Base-by-base conservation (phyloP, 78 protist genomes). In the Dictyostelium intermedium region DNA sequence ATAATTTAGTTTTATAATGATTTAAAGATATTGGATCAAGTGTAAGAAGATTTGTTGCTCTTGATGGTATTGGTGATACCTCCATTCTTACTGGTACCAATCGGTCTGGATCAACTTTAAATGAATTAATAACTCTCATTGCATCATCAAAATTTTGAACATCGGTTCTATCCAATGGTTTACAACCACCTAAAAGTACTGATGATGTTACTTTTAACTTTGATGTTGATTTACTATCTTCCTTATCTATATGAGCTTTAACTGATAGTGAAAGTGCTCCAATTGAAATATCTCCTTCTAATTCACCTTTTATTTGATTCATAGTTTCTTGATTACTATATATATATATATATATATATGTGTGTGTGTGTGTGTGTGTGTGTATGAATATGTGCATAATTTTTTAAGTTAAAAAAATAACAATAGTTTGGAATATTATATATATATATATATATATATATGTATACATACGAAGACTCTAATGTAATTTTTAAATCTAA, bases 381-480 rank as follows among this genome's bases (percentile, higher is more conserved):
- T n/a, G n/a, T n/a, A n/a, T n/a, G n/a, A n/a, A n/a, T n/a, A n/a
- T n/a, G n/a, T n/a, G n/a, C n/a, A n/a, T n/a, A n/a, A n/a, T n/a
- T n/a, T n/a, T n/a, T n/a, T n/a, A n/a, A n/a, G n/a, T n/a, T n/a
- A n/a, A n/a, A n/a, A n/a, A n/a, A n/a, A n/a, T n/a, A n/a, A n/a
- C n/a, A n/a, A n/a, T n/a, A n/a, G n/a, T n/a, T n/a, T n/a, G n/a
- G n/a, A n/a, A n/a, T n/a, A n/a, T n/a, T n/a, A n/a, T n/a, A n/a
- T n/a, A n/a, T n/a, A n/a, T n/a, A n/a, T n/a, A n/a, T n/a, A n/a
- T n/a, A n/a, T n/a, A n/a, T n/a, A n/a, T n/a, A n/a, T n/a, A n/a
- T n/a, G n/a, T 73, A 39, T 39, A 78, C 83, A 45, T 78, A 78
- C 83, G 69, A 47, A 23, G 83, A 78, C 47, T 78, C 66, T 27